These are phyloP conservation scores for Trichoderma parareesei DNA, from an alignment of 495 filamentous ascomycete genomes.

Conservation along the genomic window DNA sequence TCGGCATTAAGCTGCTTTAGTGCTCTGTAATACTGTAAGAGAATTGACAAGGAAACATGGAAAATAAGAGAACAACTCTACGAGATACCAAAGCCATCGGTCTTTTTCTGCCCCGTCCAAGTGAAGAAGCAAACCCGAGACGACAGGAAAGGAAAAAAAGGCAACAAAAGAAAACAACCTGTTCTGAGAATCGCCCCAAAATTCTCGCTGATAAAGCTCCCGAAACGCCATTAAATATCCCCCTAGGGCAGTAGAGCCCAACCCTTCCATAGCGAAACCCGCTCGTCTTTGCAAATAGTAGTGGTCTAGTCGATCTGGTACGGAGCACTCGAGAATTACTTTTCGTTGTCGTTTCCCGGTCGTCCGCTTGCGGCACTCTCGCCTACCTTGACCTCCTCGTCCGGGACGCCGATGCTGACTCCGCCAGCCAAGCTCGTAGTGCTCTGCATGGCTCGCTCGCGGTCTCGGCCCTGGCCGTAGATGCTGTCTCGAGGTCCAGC, in stretches of 20 bases:
- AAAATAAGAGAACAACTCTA: no score
- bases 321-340: background rate
- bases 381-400: slow-evolving; percentile 44
- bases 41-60: no score
- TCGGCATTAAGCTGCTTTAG: no score
- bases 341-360: slow-evolving; percentile 12
- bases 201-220: background rate
- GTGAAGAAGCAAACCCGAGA: background rate
- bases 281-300: background rate
- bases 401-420: slow-evolving; percentile 35
- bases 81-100: no score
- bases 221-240: background rate
- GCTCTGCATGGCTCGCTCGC: slow-evolving; percentile 26
- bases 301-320: background rate
- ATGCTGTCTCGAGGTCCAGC: slow-evolving; percentile 22
- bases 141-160: background rate
- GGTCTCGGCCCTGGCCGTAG: background rate
- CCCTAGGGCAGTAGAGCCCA: background rate
- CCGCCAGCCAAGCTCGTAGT: slow-evolving; percentile 27
- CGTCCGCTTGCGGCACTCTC: slow-evolving; percentile 49
- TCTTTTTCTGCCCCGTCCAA: no score
- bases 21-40: no score
- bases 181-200: background rate
- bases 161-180: background rate
- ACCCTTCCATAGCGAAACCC: background rate